Evolutionary conservation across 257 asterid genomes (phyloP), one percentile per base, ranked within the genome.

Genomic region (Pogostemon cablin): DNA sequence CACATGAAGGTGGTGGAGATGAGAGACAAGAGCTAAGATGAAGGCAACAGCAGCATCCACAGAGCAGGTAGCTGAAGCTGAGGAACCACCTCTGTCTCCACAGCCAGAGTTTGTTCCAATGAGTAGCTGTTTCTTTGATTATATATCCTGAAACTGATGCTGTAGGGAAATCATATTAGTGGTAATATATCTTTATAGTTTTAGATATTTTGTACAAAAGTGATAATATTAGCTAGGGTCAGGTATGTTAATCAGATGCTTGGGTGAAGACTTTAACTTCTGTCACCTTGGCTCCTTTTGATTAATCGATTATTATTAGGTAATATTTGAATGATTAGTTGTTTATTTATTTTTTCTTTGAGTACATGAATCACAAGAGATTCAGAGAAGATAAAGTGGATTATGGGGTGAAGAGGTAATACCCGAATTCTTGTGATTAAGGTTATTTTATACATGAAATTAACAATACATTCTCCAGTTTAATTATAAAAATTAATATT

Each of bases 1-100:
- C 87, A 84, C 79, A 80, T 56, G 79, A 86, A 75, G 74, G 88
- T 84, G 10, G 46, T 69, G 1, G 86, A 82, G 78, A 84, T 84
- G 88, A 80, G 89, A 67, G 79, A 56, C 72, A 75, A 75, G 75
- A 71, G 75, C 72, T 39, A 68, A 73, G 48, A 52, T 34, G 4
- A 71, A 73, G 5, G 83, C 75, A 10, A 50, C 75, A 46, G 77
- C 76, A 0, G 76, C 67, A 75, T 85, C 88, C 4, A 86, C 86
- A 7, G 48, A 47, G 39, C 82, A 81, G 3, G 93, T 78, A 68
- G 48, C 62, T 11, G 39, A 44, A 40, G 35, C 32, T 4, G 77
- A 69, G 6, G 84, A 75, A 8, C 54, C 72, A 38, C 73, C 73
- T 0, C 78, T 49, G 71, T 84, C 88, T 1, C 90, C 88, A 11